These are phyloP conservation scores for Alternaria sp. DNA, from an alignment of 2,329 filamentous ascomycete genomes.

Conservation along the genomic window DNA sequence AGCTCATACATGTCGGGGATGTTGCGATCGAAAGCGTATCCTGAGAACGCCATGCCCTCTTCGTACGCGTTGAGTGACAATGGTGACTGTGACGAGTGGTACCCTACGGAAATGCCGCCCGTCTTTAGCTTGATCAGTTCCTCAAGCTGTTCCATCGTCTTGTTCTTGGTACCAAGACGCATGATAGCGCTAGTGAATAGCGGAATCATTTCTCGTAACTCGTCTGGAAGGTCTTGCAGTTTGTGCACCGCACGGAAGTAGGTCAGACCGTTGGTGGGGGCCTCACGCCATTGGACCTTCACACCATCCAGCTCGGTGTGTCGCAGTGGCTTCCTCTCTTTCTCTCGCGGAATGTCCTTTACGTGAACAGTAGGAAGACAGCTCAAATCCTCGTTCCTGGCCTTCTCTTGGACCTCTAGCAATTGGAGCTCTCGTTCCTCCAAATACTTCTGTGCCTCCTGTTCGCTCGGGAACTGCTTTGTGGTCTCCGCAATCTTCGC, in stretches of 20 bases:
- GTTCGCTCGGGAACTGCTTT: conserved; percentile 72
- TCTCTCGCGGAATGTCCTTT: conserved; percentile 82
- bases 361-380: conserved; percentile 89
- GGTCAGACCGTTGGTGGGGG: conserved; percentile 92
- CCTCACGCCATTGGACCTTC: conserved; percentile 87
- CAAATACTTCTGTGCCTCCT: conserved; percentile 75
- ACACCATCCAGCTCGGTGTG: conserved; percentile 67
- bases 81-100: conserved; percentile 83
- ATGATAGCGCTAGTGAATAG: conserved; percentile 92
- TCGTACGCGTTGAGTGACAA: conserved; percentile 72
- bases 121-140: conserved; percentile 97
- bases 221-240: conserved; percentile 80
- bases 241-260: conserved; percentile 92
- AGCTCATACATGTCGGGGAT: conserved; percentile 91
- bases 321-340: conserved; percentile 74
- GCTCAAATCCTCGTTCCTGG: conserved; percentile 83
- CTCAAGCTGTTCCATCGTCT: conserved; percentile 93
- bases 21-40: conserved; percentile 89
- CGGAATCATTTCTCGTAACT: conserved; percentile 83
- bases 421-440: conserved; percentile 81
- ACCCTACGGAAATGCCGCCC: conserved; percentile 84
- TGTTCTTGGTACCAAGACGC: conserved; percentile 86
- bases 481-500: conserved; percentile 76
- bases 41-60: conserved; percentile 84
- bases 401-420: conserved; percentile 81